A percentile compares a stretch with the other conserved stretches of the same genome.
These are phyloP conservation scores for Kregervanrija delftensis DNA, from an alignment of 805 yeast species.

Conservation along the genomic window DNA sequence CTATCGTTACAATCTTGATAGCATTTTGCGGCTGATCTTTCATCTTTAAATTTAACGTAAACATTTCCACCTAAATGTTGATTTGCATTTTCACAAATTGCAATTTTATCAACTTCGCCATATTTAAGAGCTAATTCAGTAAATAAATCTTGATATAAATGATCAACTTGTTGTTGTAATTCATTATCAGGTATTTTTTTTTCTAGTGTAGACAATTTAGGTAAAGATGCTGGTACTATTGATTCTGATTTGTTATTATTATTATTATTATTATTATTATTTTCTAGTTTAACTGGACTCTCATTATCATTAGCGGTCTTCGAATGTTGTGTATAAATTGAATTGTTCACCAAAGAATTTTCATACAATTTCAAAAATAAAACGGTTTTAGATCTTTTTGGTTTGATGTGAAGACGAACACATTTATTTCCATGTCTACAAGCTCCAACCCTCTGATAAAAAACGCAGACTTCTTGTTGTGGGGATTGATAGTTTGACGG, in stretches of 20 bases:
- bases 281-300: conserved; percentile 33
- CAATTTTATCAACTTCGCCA: conserved; percentile 52
- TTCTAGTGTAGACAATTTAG: not conserved
- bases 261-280: conserved; percentile 13
- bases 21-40: conserved; percentile 54
- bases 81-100: conserved; percentile 77
- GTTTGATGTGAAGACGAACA: conserved; percentile 63
- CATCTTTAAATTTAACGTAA: conserved; percentile 53
- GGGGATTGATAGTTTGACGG: too few species aligned
- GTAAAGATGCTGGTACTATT: not conserved
- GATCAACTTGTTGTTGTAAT: conserved; percentile 45
- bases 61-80: conserved; percentile 85
- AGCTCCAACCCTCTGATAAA: conserved; percentile 65
- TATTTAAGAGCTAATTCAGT: conserved; percentile 43
- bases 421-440: conserved; percentile 92
- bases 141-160: conserved; percentile 66
- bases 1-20: conserved; percentile 58
- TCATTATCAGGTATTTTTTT: conserved; percentile 20
- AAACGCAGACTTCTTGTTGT: conserved; percentile 6
- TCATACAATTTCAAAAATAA: conserved; percentile 59
- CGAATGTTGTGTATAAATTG: too few species aligned
- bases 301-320: too few species aligned
- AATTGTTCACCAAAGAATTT: conserved; percentile 21
- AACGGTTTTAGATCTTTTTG: conserved; percentile 57
- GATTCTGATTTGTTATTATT: not conserved